Conservation (phyloP, 805 yeast genomes). For the Pichia membranifaciens region DNA sequence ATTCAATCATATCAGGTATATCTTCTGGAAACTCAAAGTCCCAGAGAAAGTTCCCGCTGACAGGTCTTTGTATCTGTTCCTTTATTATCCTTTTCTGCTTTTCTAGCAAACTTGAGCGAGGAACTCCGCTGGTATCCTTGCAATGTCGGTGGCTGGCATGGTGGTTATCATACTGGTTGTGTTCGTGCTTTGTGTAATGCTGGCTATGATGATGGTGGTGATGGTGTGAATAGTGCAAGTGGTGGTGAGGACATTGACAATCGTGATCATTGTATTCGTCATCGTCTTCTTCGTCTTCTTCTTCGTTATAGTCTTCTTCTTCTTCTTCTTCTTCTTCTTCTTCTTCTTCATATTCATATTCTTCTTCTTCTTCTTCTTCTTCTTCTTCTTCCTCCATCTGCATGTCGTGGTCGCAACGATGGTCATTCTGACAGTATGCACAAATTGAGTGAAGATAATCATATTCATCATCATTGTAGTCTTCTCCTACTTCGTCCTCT, state of each 20-base stretch:
- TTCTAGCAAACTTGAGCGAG: constrained; percentile 11
- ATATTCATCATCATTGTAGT: constrained; percentile 2
- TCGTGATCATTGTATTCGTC: constrained; percentile 12
- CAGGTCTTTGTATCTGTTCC: constrained; percentile 18
- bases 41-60: constrained; percentile 24
- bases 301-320: constrained; percentile 12
- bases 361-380: constrained; percentile 12
- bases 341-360: constrained; percentile 6
- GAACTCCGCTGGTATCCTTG: constrained; percentile 1
- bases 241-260: constrained; percentile 9
- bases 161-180: constrained; percentile 1
- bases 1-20: constrained; percentile 43
- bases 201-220: constrained; percentile 16
- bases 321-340: constrained; percentile 7
- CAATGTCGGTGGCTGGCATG: constrained; percentile 6
- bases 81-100: constrained; percentile 19
- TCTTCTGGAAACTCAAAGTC: constrained; percentile 42
- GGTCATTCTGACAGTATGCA: constrained; percentile 11
- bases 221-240: constrained; percentile 8
- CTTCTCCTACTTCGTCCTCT: constrained; percentile 9
- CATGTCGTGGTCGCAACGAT: neutral
- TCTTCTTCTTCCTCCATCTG: neutral
- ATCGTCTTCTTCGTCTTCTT: constrained; percentile 11
- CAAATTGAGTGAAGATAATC: constrained; percentile 17
- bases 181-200: constrained; percentile 8